These are phyloP conservation scores for Rhodotorula sp. DNA, from an alignment of 1,284 basidiomycete species.

Conservation along the genomic window DNA sequence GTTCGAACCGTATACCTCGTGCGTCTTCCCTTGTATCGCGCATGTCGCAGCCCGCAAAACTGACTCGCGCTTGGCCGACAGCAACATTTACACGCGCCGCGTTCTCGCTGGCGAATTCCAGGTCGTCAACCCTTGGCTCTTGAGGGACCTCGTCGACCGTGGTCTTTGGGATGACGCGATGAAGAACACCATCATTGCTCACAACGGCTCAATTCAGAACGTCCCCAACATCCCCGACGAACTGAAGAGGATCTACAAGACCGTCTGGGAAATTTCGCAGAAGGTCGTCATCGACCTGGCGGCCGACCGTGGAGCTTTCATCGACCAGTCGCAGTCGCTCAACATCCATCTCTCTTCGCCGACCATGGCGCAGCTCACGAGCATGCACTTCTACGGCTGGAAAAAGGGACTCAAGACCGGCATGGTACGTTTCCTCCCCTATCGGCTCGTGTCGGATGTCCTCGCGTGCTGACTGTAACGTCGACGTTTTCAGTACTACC, in stretches of 20 bases:
- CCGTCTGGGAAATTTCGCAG: conserved; percentile 99
- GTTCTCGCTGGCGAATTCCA: conserved; percentile 99
- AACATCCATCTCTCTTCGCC: conserved; percentile 93
- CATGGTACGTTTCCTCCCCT: conserved; percentile 60
- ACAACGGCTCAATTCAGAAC: conserved; percentile 92
- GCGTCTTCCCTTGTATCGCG: conserved; percentile 36
- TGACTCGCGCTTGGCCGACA: conserved; percentile 47
- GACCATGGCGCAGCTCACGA: conserved; percentile 89
- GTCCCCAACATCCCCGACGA: conserved; percentile 74
- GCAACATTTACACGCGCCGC: conserved; percentile 98
- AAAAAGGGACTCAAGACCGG: conserved; percentile 99
- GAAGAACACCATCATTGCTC: conserved; percentile 99
- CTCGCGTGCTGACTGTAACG: neutral
- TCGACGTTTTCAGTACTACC: conserved; percentile 58
- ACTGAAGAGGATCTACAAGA: conserved; percentile 96
- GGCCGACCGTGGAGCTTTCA: conserved; percentile 97
- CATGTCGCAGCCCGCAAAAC: neutral
- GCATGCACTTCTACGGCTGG: conserved; percentile 99
- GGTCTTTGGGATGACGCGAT: conserved; percentile 97
- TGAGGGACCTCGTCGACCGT: conserved; percentile 92
- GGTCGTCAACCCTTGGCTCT: conserved; percentile 96
- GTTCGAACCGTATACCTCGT: conserved; percentile 95
- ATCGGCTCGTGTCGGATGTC: too few species aligned
- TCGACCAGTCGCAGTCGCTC: conserved; percentile 79
- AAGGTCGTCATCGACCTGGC: conserved; percentile 98